Evolutionary conservation across 1,284 basidiomycete genomes (phyloP), one percentile per base, ranked within the genome.

Genomic region (Pseudozyma hubeiensis): DNA sequence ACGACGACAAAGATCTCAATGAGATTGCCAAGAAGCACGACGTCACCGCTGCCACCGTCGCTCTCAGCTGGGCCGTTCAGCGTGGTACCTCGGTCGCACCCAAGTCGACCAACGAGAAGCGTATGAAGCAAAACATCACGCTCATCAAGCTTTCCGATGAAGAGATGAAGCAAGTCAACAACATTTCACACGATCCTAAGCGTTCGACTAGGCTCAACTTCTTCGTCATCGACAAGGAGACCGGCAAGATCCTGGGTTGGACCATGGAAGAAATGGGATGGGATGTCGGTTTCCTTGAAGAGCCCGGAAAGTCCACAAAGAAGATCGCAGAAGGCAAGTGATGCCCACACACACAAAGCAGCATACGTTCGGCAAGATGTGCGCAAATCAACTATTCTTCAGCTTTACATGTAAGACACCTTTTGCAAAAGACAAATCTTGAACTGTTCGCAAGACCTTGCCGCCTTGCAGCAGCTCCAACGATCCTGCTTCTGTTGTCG

Each of bases 11-110:
- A 53, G 87, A 88, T 16, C 89, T 92, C 14, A 69, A 86, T n/a
- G 86, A 87, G 66, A 88, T 93, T 59, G 91, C 91, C 5, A 80
- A 87, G 52, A 79, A 81, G 83, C 87, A 91, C 83, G 84, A 84
- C 6, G 85, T 91, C 39, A 85, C 88, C 43, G 86, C 89, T 1
- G 86, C 90, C 3, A 90, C 91, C 64, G 87, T 92, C 30, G 66
- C 69, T 5, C 86, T 92, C 55, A 86, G 91, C 56, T 90, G 90
- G 16, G 92, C 92, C 92, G 86, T 92, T 89, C 29, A 91, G 93
- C 52, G 74, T 14, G 77, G 75, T 33, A 61, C 66, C 24, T 71
- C 68, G n/a, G 75, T 75, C 9, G 69, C 64, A 8, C 80, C 80
- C 7, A 78, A 78, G 57, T 76, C 69, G 30, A 68, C 71, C 33